Evolutionary conservation across 352 stramenopile genomes (phyloP).

Genomic region (Pythium inflatum): DNA sequence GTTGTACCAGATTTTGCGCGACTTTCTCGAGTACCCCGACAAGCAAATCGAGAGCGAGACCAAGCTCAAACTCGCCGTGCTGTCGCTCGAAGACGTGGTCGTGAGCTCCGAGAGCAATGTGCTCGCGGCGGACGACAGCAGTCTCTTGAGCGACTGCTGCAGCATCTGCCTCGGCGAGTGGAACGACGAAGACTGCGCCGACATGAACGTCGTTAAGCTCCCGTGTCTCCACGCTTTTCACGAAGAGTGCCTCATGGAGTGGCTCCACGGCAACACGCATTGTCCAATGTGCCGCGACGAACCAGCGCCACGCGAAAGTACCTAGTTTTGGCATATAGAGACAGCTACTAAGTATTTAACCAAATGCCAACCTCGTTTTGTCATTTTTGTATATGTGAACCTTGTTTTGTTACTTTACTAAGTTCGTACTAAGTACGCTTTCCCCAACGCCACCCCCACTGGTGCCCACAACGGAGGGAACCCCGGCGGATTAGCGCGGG

Average conservation of each 20-base stretch:
- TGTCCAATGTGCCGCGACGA: constrained; percentile 89
- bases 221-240: constrained; percentile 86
- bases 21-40: constrained; percentile 86
- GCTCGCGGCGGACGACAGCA: constrained; percentile 42
- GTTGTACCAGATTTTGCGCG: constrained; percentile 74
- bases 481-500: background rate
- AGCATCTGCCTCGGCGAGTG: constrained; percentile 85
- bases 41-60: constrained; percentile 87
- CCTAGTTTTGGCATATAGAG: constrained; percentile 24
- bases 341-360: constrained; percentile 26
- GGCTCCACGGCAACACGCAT: constrained; percentile 79
- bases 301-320: constrained; percentile 37
- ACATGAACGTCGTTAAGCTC: constrained; percentile 85
- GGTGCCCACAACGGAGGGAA: constrained; percentile 27
- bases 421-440: constrained; percentile 25
- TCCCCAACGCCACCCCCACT: constrained; percentile 7
- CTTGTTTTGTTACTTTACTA: constrained; percentile 15
- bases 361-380: constrained; percentile 16
- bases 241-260: constrained; percentile 87
- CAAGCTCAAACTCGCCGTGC: constrained; percentile 79
- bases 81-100: constrained; percentile 84
- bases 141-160: constrained; percentile 70
- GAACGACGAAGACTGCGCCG: constrained; percentile 78
- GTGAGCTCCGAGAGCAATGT: constrained; percentile 74
- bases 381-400: background rate